A percentile compares a stretch with the other conserved stretches of the same genome.
These are phyloP conservation scores for Thamnidium elegans DNA, from an alignment of 192 early-diverging fungal species.

Conservation along the genomic window DNA sequence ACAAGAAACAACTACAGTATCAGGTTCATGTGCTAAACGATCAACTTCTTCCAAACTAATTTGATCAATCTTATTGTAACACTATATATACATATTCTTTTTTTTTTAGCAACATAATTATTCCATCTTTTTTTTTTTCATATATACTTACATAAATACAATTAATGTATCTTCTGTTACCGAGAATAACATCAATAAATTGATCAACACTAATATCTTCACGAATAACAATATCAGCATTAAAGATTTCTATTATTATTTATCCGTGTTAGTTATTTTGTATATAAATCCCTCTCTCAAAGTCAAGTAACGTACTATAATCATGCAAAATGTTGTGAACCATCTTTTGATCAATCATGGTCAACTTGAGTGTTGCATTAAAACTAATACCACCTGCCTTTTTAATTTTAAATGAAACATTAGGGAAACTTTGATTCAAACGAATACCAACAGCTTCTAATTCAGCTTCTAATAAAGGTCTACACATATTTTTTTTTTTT, in stretches of 20 bases:
- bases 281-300: no score
- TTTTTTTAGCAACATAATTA: neutral
- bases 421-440: conserved; percentile 81
- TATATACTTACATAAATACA: conserved; percentile 79
- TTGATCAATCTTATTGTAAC: conserved; percentile 96
- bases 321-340: conserved; percentile 94
- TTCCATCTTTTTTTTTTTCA: neutral
- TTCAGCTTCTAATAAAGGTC: conserved; percentile 81
- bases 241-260: conserved; percentile 73
- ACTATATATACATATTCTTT: conserved; percentile 34
- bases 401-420: conserved; percentile 98
- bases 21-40: conserved; percentile 79
- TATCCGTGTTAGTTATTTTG: neutral
- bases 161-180: conserved; percentile 95
- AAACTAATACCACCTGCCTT: conserved; percentile 96
- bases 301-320: conserved; percentile 58
- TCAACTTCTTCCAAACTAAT: conserved; percentile 96
- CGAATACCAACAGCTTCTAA: conserved; percentile 96
- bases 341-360: conserved; percentile 83
- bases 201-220: conserved; percentile 96
- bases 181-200: conserved; percentile 98
- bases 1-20: conserved; percentile 88
- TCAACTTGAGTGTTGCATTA: conserved; percentile 87
- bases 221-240: conserved; percentile 94
- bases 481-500: conserved; percentile 11